These are phyloP conservation scores for Pestalotiopsis sp. DNA, from an alignment of 2,329 filamentous ascomycete species.

Conservation along the genomic window DNA sequence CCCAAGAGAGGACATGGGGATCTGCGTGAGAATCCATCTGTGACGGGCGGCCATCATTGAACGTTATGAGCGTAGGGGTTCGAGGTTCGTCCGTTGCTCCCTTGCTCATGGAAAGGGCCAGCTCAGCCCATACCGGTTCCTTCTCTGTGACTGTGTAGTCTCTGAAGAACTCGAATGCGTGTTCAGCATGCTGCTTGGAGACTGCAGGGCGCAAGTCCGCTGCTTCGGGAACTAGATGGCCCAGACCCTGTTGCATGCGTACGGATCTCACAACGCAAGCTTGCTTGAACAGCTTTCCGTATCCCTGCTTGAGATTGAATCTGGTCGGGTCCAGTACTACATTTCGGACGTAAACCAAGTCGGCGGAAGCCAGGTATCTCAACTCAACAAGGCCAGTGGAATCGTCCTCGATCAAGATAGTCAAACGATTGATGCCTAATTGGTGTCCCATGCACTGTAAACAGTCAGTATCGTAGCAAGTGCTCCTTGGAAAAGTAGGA, in stretches of 20 bases:
- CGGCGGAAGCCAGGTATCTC: conserved; percentile 12
- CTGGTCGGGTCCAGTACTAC: conserved; percentile 11
- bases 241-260: not conserved
- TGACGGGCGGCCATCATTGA: not conserved
- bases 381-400: conserved; percentile 7
- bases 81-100: not conserved
- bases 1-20: not conserved
- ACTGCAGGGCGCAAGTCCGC: not conserved
- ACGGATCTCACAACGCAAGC: conserved; percentile 8
- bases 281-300: conserved; percentile 9
- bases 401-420: conserved; percentile 7
- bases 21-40: not conserved
- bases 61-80: not conserved
- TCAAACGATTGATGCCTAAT: not conserved
- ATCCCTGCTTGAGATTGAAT: not conserved
- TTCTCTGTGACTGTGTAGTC: not conserved
- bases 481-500: not conserved
- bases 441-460: not conserved
- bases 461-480: not conserved
- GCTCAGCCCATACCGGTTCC: not conserved
- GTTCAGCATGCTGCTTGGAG: not conserved
- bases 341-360: not conserved
- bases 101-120: not conserved
- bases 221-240: not conserved
- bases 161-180: not conserved